These are phyloP conservation scores for Syzygium oleosum DNA, from an alignment of 345 rosid species.

Conservation along the genomic window DNA sequence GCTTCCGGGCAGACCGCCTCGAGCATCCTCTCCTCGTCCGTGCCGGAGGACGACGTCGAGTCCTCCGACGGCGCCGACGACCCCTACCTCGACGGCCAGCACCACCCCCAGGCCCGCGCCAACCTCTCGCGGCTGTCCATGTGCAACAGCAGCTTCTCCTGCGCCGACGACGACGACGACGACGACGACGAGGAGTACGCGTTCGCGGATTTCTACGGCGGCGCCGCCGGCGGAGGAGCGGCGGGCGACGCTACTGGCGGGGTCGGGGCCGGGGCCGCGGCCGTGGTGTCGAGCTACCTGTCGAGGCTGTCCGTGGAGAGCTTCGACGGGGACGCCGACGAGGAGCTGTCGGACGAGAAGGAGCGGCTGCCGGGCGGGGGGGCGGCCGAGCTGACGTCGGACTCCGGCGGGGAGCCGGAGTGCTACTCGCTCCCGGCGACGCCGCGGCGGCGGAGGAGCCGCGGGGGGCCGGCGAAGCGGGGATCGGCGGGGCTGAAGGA, in stretches of 20 bases:
- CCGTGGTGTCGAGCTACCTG: slow-evolving; percentile 16
- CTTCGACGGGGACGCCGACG: slow-evolving; percentile 84
- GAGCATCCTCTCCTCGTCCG: not conserved
- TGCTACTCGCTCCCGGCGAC: slow-evolving; percentile 63
- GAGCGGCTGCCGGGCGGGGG: slow-evolving; percentile 3
- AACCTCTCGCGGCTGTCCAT: slow-evolving; percentile 65
- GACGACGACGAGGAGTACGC: slow-evolving; percentile 3
- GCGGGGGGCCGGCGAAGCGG: not conserved
- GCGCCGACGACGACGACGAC: slow-evolving; percentile 29
- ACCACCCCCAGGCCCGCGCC: slow-evolving; percentile 23
- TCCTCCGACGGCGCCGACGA: slow-evolving; percentile 47
- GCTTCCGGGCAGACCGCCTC: not conserved
- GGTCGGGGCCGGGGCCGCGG: not conserved
- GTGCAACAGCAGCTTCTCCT: slow-evolving; percentile 56
- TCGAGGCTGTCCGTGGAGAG: slow-evolving; percentile 51
- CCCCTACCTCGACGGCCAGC: not conserved
- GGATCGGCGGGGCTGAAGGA: slow-evolving; percentile 20
- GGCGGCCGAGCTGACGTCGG: slow-evolving; percentile 30
- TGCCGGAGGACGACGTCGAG: slow-evolving; percentile 9
- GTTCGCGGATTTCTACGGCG: not conserved
- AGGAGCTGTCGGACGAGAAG: slow-evolving; percentile 48
- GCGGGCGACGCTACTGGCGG: not conserved
- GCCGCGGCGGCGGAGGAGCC: slow-evolving; percentile 28
- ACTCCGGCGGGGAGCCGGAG: slow-evolving; percentile 43
- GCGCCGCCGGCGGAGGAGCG: not conserved